Conservation (phyloP, 2,329 filamentous ascomycete species). For the Paramyrothecium roridum region DNA sequence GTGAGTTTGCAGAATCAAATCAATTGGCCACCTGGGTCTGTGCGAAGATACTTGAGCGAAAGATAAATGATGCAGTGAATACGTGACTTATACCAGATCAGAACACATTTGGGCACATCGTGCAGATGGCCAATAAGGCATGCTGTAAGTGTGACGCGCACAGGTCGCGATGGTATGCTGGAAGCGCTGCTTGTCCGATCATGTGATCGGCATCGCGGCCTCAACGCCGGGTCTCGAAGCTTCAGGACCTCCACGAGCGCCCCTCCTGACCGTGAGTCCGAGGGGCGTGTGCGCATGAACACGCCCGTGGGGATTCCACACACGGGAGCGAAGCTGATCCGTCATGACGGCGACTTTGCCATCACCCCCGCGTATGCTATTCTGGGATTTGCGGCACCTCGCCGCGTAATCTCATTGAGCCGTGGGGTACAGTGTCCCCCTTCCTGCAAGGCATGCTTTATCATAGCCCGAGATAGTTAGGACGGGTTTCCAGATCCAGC, state of each 20-base stretch:
- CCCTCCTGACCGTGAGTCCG: neutral
- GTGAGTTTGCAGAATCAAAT: neutral
- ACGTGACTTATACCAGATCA: constrained; percentile 1
- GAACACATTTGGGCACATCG: neutral
- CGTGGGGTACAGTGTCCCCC: neutral
- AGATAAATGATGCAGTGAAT: neutral
- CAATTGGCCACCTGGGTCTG: neutral
- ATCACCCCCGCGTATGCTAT: neutral
- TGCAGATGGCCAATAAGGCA: neutral
- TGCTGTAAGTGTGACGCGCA: neutral
- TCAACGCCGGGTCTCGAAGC: constrained; percentile 2
- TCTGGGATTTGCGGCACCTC: neutral
- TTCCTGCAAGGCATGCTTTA: constrained; percentile 1
- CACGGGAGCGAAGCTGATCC: neutral
- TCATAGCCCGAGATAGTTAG: constrained; percentile 1
- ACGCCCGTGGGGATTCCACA: neutral
- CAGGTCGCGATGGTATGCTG: neutral
- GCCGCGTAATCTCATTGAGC: neutral
- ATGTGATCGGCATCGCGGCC: constrained; percentile 16
- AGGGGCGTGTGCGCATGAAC: neutral
- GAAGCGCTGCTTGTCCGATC: constrained; percentile 6
- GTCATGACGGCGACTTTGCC: neutral
- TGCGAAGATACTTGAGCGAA: neutral
- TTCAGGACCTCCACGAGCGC: neutral
- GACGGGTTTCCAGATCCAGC: neutral